phyloP scores from a whole-genome alignment of 306 rosid genomes.

The Delonix regia region DNA sequence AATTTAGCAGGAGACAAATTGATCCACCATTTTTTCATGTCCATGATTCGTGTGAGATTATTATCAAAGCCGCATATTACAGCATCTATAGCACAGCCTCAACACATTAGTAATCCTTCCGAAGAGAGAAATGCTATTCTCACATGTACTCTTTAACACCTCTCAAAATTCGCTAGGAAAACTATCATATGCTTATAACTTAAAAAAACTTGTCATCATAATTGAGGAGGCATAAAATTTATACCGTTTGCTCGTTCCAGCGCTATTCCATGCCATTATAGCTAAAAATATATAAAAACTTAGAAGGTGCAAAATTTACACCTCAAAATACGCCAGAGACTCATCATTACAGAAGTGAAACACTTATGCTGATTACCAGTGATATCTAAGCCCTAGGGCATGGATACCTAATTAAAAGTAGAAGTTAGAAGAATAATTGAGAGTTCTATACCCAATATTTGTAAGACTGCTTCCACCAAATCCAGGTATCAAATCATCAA shows the following conservation, averaged over 20 bases:
- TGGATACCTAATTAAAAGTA: background rate
- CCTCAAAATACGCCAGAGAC: background rate
- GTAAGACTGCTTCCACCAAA: constrained; percentile 60
- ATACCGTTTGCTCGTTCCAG: background rate
- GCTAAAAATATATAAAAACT: background rate
- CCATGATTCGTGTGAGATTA: background rate
- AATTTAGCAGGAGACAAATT: background rate
- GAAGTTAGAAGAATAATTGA: background rate
- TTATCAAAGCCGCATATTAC: background rate
- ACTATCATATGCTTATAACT: background rate
- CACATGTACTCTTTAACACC: background rate
- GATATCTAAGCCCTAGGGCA: background rate
- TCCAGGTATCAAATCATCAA: constrained; percentile 78
- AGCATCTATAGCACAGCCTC: constrained; percentile 4
- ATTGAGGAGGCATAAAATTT: background rate
- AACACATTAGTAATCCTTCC: constrained; percentile 8
- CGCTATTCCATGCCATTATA: background rate
- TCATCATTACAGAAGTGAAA: background rate
- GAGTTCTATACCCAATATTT: constrained; percentile 55
- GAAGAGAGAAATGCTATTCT: background rate
- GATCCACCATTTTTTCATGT: constrained; percentile 9
- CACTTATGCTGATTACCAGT: background rate
- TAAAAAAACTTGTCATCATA: background rate
- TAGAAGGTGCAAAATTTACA: background rate
- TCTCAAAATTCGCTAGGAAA: background rate